These are phyloP conservation scores for Pyrus hybrid DNA, from an alignment of 331 rosid species.

Conservation along the genomic window DNA sequence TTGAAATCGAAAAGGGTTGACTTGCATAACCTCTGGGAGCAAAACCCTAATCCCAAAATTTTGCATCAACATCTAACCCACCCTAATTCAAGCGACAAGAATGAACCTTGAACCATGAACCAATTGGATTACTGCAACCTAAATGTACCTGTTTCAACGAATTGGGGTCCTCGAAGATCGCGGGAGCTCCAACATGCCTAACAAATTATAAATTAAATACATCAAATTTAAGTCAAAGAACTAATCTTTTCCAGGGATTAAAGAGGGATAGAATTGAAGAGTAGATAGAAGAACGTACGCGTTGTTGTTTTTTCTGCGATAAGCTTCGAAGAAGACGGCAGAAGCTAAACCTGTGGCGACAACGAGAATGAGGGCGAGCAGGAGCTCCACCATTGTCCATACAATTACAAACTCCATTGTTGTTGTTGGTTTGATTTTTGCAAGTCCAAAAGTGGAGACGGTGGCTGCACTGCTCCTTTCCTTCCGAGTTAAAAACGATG, in stretches of 20 bases:
- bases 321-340: constrained; percentile 50
- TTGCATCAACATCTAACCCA: background rate
- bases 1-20: background rate
- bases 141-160: constrained; percentile 66
- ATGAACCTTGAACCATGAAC: background rate
- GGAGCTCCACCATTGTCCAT: constrained; percentile 30
- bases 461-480: background rate
- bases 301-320: constrained; percentile 63
- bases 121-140: background rate
- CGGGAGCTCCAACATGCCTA: constrained; percentile 78
- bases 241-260: background rate
- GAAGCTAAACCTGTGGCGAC: constrained; percentile 30
- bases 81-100: background rate
- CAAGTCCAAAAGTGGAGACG: background rate
- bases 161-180: constrained; percentile 79
- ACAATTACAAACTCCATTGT: constrained; percentile 21
- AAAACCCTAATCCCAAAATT: background rate
- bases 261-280: background rate
- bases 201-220: background rate
- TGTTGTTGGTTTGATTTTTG: background rate
- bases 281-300: constrained; percentile 28
- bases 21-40: background rate
- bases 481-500: background rate
- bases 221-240: background rate
- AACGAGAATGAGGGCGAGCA: constrained; percentile 24